phyloP scores from a whole-genome alignment of 352 stramenopile species.

The Phytophthora pisi region DNA sequence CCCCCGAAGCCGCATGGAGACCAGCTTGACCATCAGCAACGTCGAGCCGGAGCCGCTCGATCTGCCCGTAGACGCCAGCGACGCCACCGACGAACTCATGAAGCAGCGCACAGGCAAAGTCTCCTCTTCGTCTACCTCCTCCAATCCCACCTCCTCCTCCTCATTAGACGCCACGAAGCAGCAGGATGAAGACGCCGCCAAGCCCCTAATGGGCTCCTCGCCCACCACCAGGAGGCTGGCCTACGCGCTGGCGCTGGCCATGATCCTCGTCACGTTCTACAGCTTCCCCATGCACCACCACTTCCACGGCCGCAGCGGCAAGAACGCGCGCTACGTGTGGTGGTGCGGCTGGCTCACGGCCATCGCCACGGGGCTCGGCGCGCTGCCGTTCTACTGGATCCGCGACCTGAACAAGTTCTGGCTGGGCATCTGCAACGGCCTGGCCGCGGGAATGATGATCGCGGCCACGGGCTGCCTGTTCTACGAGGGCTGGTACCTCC shows the following conservation, averaged over 20 bases:
- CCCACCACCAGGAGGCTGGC: conserved; percentile 25
- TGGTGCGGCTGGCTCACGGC: conserved; percentile 98
- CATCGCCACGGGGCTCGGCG: conserved; percentile 94
- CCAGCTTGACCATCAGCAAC: conserved; percentile 9
- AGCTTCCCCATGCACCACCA: conserved; percentile 50
- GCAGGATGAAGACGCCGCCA: conserved; percentile 9
- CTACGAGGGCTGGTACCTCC: conserved; percentile 91
- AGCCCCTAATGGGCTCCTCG: conserved; percentile 23
- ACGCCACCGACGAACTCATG: conserved; percentile 21
- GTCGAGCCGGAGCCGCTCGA: conserved; percentile 14
- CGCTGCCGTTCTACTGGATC: conserved; percentile 95
- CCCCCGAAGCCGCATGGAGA: conserved; percentile 28
- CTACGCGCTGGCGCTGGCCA: conserved; percentile 54
- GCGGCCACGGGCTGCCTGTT: conserved; percentile 95
- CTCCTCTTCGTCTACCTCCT: neutral
- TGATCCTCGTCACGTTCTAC: conserved; percentile 72
- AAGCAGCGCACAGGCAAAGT: conserved; percentile 29
- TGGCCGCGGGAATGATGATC: conserved; percentile 99
- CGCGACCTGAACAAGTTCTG: conserved; percentile 94
- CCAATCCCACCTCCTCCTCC: neutral
- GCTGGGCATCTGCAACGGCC: conserved; percentile 94
- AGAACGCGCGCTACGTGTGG: conserved; percentile 92
- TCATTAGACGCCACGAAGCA: neutral
- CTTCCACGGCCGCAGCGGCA: conserved; percentile 39
- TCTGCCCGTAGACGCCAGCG: conserved; percentile 21